Conservation (phyloP, 371 early-diverging fungal genomes). For the Thermomucor indicae-seudaticae region DNA sequence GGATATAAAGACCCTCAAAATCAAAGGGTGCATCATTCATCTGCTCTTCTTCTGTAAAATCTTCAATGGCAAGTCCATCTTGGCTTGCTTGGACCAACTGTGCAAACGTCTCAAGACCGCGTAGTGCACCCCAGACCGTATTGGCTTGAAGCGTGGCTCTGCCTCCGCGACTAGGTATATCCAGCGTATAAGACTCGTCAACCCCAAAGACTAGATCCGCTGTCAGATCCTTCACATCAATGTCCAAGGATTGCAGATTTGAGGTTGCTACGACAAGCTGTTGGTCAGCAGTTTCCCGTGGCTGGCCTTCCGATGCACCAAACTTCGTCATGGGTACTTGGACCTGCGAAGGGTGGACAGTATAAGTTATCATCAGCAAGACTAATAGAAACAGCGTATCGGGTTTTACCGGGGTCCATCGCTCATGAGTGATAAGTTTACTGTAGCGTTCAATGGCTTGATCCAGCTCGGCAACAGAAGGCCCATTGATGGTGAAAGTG, state of each 20-base stretch:
- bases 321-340: slow-evolving; percentile 19
- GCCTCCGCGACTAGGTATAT: slow-evolving; percentile 36
- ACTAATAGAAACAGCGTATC: background rate
- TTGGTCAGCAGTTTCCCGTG: background rate
- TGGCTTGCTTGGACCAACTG: slow-evolving; percentile 52
- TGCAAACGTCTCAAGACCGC: slow-evolving; percentile 71
- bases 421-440: slow-evolving; percentile 23
- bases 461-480: slow-evolving; percentile 11
- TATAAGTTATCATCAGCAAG: background rate
- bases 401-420: slow-evolving; percentile 33
- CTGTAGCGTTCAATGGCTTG: slow-evolving; percentile 36
- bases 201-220: slow-evolving; percentile 40
- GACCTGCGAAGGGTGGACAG: slow-evolving; percentile 14
- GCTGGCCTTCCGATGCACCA: background rate
- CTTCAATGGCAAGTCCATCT: slow-evolving; percentile 10
- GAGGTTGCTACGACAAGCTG: background rate
- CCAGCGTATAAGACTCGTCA: slow-evolving; percentile 66
- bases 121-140: slow-evolving; percentile 74
- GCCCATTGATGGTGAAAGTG: slow-evolving; percentile 23
- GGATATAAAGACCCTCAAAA: slow-evolving; percentile 27
- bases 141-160: slow-evolving; percentile 51
- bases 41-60: slow-evolving; percentile 16
- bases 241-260: slow-evolving; percentile 17
- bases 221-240: slow-evolving; percentile 27
- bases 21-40: slow-evolving; percentile 13